Evolutionary conservation across 169 alveolate species (phyloP).

Genomic region (Plasmodium vinckei): DNA sequence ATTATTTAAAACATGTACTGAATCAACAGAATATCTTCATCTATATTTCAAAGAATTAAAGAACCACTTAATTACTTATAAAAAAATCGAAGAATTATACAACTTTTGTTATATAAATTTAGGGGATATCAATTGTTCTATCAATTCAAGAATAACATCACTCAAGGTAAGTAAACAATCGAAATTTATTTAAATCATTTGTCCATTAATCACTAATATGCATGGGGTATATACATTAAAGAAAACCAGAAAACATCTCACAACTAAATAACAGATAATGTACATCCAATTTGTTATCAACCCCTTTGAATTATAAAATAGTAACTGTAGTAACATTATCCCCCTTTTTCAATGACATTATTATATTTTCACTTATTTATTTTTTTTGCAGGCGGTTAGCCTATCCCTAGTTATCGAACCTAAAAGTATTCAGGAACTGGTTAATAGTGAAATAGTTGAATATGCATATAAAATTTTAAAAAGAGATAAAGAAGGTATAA

Average conservation of each 20-base stretch:
- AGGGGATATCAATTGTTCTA: constrained; percentile 18
- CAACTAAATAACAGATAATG: too few relatives aligned
- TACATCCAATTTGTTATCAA: neutral
- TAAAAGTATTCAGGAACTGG: neutral
- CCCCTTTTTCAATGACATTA: neutral
- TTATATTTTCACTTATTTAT: neutral
- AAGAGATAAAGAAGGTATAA: constrained; percentile 48
- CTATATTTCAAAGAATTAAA: constrained; percentile 38
- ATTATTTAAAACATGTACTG: constrained; percentile 26
- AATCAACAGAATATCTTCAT: constrained; percentile 48
- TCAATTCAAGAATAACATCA: constrained; percentile 32
- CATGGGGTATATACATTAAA: neutral
- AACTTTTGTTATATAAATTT: constrained; percentile 33
- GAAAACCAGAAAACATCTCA: neutral
- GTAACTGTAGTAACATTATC: too few relatives aligned
- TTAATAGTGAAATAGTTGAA: constrained; percentile 12
- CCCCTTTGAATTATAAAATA: neutral
- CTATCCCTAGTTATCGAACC: constrained; percentile 8
- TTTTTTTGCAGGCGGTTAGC: neutral
- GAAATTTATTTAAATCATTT: too few relatives aligned
- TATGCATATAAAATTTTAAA: constrained; percentile 59
- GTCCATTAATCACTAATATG: too few relatives aligned
- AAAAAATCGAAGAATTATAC: constrained; percentile 34
- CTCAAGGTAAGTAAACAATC: constrained; percentile 12
- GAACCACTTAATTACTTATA: constrained; percentile 18